phyloP scores from a whole-genome alignment of 2,329 filamentous ascomycete species.

The Alternaria sp. region DNA sequence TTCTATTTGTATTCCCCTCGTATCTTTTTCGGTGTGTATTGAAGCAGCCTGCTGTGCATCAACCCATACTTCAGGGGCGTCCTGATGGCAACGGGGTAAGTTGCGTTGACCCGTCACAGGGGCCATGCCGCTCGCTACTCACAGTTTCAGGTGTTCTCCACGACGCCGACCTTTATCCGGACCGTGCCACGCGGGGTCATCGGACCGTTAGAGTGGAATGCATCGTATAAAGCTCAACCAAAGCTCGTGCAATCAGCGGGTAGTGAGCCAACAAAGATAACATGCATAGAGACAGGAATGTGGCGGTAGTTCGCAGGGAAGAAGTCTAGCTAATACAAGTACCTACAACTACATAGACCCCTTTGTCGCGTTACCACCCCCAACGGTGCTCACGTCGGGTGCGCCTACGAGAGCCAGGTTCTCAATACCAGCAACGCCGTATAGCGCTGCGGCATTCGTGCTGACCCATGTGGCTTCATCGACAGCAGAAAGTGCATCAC shows the following conservation, averaged over 20 bases:
- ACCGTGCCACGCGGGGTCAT: not conserved
- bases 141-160: not conserved
- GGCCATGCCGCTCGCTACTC: not conserved
- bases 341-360: not conserved
- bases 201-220: not conserved
- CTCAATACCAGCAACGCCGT: conserved; percentile 64
- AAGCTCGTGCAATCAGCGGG: not conserved
- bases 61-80: not conserved
- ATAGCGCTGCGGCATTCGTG: conserved; percentile 64
- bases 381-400: conserved; percentile 20
- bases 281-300: not conserved
- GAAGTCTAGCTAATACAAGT: not conserved
- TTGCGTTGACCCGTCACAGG: not conserved
- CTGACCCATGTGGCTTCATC: conserved; percentile 65
- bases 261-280: not conserved
- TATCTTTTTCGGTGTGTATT: not conserved
- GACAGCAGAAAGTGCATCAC: conserved; percentile 54
- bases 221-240: not conserved
- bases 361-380: conserved; percentile 17
- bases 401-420: conserved; percentile 54
- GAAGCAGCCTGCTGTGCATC: not conserved
- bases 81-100: not conserved
- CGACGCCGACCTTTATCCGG: not conserved
- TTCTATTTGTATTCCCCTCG: not conserved
- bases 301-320: not conserved